Percentiles rank a stretch among this genome's conserved stretches.
phyloP scores from a whole-genome alignment of 129 eudicot genomes.

The Daucus carota region DH1_v3.0 NC_030382.2:56561001-56561500 shows the following conservation, averaged over 20 bases:
- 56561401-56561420: not conserved
- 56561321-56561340: not conserved
- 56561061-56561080: conserved; percentile 32
- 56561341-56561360: not conserved
- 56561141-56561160: conserved; percentile 17
- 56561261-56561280: not conserved
- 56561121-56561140: conserved; percentile 33
- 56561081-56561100: conserved; percentile 31
- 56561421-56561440: not conserved
- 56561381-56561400: not conserved
- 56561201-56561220: not conserved
- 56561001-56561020: conserved; percentile 14
- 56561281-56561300: not conserved
- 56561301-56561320: not conserved
- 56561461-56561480: not conserved
- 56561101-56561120: conserved; percentile 37
- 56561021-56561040: conserved; percentile 36
- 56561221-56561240: conserved; percentile 1
- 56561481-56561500: not conserved
- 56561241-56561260: not conserved
- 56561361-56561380: not conserved
- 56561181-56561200: not conserved
- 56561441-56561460: too few relatives aligned
- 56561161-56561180: conserved; percentile 2
- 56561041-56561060: conserved; percentile 35